Base-by-base conservation (phyloP, 176 grass and related monocot genomes). In the Triticum timopheevii region DNA sequence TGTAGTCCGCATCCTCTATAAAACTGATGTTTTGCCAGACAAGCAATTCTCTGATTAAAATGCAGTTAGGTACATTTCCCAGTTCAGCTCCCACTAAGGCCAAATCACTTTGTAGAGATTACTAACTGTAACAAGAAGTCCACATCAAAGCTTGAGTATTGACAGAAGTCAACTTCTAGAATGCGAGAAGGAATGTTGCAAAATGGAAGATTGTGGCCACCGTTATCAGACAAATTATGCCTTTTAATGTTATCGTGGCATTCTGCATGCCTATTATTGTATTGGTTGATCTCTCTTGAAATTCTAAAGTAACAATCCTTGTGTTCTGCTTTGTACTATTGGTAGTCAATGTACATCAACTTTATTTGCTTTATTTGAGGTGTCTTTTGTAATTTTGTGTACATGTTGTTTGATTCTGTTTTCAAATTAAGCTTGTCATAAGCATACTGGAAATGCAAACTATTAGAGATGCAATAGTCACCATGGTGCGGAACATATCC, bases 121-220 rank as follows among this genome's bases (percentile, higher is more conserved):
- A 87, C 66, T 83, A 84, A 74, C 54, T 73, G 84, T 83, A 83
- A 77, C 39, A 86, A 78, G 19, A 84, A 64, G 79, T 79, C 79
- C 73, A 78, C 80, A 83, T 87, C 84, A 83, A 75, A 38, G 89
- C 66, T 44, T 52, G 72, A 50, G 24, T 17, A 23, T 27, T 73
- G 63, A 87, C 80, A 87, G 42, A 90, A 87, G 89, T 90, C 84
- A 87, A 90, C 84, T 90, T 83, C 56, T 33, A 85, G 81, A 71
- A 83, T 83, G 80, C 65, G 70, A 65, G 24, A 87, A 75, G 40
- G 74, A 90, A 87, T 90, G 80, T 82, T 67, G 79, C n/a, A 15
- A 67, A 61, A 87, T 58, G 61, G 81, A 87, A 56, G 42, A 67
- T 87, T 59, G 80, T 30, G 31, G 58, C 33, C 24, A 31, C 56